Evolutionary conservation across 2,329 filamentous ascomycete genomes (phyloP).

Genomic region (Emericellopsis cladophorae): DNA sequence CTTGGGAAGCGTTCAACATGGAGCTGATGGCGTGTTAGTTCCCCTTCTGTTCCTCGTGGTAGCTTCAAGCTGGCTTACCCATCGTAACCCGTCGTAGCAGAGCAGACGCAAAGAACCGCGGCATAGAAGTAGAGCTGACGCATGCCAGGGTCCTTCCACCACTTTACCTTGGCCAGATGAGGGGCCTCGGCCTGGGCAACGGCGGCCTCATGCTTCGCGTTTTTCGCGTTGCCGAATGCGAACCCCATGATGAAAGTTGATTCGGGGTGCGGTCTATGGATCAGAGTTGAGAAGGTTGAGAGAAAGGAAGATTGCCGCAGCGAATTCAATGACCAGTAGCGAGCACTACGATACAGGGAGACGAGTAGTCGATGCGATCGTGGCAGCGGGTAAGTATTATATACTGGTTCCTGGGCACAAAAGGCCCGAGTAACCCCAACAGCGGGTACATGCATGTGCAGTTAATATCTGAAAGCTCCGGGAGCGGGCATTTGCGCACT

Average conservation of each 20-base stretch:
- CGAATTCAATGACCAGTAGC: too few relatives aligned
- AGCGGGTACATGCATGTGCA: too few relatives aligned
- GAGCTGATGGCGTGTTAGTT: background rate
- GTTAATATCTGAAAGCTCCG: too few relatives aligned
- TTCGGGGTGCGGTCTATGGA: background rate
- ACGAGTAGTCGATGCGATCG: background rate
- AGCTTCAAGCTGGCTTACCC: constrained; percentile 20
- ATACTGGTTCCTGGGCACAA: too few relatives aligned
- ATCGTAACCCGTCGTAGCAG: constrained; percentile 44
- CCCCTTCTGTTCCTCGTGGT: background rate
- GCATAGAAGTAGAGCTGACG: constrained; percentile 42
- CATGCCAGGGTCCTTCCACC: constrained; percentile 41
- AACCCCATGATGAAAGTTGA: constrained; percentile 3
- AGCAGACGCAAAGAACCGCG: constrained; percentile 37
- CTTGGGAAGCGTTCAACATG: constrained; percentile 45
- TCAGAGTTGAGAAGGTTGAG: background rate
- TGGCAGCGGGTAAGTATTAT: background rate
- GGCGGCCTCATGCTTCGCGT: constrained; percentile 4
- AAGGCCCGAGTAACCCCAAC: too few relatives aligned
- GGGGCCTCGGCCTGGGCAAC: constrained; percentile 33
- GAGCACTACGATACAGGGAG: background rate
- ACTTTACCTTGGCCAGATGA: constrained; percentile 34
- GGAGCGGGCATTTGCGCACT: too few relatives aligned
- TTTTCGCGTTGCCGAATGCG: constrained; percentile 1
- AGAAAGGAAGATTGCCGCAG: background rate